Base-by-base conservation (phyloP, 1,284 basidiomycete genomes). In the Malassezia yamatoensis region DNA sequence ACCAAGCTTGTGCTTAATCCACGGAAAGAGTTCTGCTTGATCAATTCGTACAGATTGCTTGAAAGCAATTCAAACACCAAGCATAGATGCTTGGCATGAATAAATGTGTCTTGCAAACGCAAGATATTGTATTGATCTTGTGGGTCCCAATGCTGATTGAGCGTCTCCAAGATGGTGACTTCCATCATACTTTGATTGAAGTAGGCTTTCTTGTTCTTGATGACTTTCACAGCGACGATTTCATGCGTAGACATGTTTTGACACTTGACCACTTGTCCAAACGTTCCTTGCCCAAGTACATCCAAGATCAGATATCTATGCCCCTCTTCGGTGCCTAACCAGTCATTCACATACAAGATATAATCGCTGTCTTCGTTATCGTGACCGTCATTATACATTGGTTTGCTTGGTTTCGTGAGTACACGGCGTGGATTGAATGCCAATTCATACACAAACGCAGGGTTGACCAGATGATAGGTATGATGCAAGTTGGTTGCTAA, bases 121-220 rank as follows among this genome's bases (percentile, higher is more conserved):
- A 99, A 80, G 60, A 99, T 96, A 76, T 98, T 93, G 74, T 96
- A 91, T 76, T 90, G 85, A 77, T 98, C 93, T 54, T 85, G 82
- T 2, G 90, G 88, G 76, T 99, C 72, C 69, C 70, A 72, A 45
- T 69, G 68, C 42, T 65, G 66, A 51, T 74, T 74, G 49, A 74
- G 81, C 89, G 93, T 79, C 73, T 96, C 89, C 47, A 98, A 80
- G 62, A 98, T 96, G 0, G 91, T 96, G 21, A 98, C 94, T 77
- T 98, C 94, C 93, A 98, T 98, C 87, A 96, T 96, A 77, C 87
- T 90, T 79, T 98, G 93, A 74, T 96, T 94, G 77, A 96, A 91
- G 78, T 98, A 98, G 0, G 93, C 93, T 2, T 93, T 93, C 77
- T 98, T 98, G 78, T 98, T 98, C 80, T 98, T 98, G 70, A 98